Base-by-base conservation (phyloP, 1,284 basidiomycete genomes). In the Hemileccinum hortonii region DNA sequence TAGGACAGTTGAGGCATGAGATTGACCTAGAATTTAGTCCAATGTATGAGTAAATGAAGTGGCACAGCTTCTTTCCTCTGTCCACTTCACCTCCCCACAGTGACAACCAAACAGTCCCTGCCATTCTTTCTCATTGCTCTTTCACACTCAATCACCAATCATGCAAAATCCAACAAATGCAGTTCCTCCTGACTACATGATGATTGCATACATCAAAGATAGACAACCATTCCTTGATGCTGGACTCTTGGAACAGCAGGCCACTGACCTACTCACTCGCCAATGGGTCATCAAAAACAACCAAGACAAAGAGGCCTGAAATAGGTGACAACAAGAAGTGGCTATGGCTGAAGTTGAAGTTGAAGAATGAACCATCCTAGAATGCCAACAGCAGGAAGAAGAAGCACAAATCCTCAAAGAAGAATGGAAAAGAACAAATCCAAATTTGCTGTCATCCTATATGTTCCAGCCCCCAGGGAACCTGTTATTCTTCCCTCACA, bases 301-400 rank as follows among this genome's bases (percentile, higher is more conserved):
- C 4, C 5, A 12, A 10, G 21, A 35, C 8, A 6, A 32, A 12
- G 30, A 14, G 3, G 6, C 14, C 12, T 32, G 12, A 15, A 8
- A 8, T 0, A 12, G 6, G 14, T 3, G 15, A 9, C 12, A n/a
- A 4, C 0, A 15, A 24, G 32, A 35, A 24, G 6, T 1, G 1
- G 21, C 19, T 15, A 11, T 45, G 1, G 21, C 33, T 6, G 5
- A 3, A 8, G 44, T 33, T 1, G 15, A 45, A 9, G 15, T 24
- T 6, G 3, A 11, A 12, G 35, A 45, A 7, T 9, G 15, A 2
- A 21, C 22, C 5, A 21, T 6, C 3, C 16, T 6, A 4, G 32
- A 35, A 5, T 9, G n/a, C 1, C 36, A 37, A n/a, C 16, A n/a
- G 8, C 36, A 37, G 6, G 19, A 47, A 14, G 36, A 38, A 19